A percentile compares a stretch with the other conserved stretches of the same genome.
phyloP scores from a whole-genome alignment of 768 basidiomycete genomes.

The Tulasnella sp. region DNA sequence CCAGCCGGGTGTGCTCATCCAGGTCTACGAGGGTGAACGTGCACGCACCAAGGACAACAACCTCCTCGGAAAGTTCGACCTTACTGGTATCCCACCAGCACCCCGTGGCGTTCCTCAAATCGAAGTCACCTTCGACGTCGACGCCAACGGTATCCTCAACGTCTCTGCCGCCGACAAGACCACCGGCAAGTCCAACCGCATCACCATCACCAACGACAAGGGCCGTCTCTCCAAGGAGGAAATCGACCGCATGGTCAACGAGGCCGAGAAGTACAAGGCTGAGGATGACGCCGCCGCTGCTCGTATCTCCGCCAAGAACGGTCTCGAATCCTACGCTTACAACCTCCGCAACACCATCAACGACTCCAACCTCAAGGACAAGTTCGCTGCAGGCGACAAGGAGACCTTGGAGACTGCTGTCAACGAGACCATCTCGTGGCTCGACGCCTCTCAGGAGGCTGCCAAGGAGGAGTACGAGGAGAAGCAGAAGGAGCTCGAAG shows the following conservation, averaged over 20 bases:
- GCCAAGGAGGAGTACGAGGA: conserved; percentile 39
- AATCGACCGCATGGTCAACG: conserved; percentile 48
- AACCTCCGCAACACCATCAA: conserved; percentile 38
- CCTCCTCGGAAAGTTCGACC: conserved; percentile 44
- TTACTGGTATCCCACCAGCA: conserved; percentile 40
- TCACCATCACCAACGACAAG: conserved; percentile 41
- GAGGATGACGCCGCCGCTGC: conserved; percentile 28
- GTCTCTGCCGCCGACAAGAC: conserved; percentile 37
- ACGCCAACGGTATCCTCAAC: conserved; percentile 45
- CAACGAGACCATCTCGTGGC: conserved; percentile 35
- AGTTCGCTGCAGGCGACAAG: conserved; percentile 35
- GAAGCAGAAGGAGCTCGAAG: conserved; percentile 38
- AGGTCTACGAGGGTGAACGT: conserved; percentile 42
- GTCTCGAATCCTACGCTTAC: conserved; percentile 41
- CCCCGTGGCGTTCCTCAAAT: conserved; percentile 41
- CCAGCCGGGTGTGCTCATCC: conserved; percentile 46
- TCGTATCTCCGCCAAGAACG: conserved; percentile 38
- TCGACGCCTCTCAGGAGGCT: conserved; percentile 36
- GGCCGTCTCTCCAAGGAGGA: conserved; percentile 47
- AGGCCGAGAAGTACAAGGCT: conserved; percentile 39
- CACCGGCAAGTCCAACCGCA: conserved; percentile 35
- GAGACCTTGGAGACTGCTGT: conserved; percentile 31
- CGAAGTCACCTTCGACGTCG: conserved; percentile 45
- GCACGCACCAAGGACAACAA: conserved; percentile 43
- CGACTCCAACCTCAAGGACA: conserved; percentile 35